phyloP scores from a whole-genome alignment of 2,329 filamentous ascomycete species.

The Xylaria sp. region DNA sequence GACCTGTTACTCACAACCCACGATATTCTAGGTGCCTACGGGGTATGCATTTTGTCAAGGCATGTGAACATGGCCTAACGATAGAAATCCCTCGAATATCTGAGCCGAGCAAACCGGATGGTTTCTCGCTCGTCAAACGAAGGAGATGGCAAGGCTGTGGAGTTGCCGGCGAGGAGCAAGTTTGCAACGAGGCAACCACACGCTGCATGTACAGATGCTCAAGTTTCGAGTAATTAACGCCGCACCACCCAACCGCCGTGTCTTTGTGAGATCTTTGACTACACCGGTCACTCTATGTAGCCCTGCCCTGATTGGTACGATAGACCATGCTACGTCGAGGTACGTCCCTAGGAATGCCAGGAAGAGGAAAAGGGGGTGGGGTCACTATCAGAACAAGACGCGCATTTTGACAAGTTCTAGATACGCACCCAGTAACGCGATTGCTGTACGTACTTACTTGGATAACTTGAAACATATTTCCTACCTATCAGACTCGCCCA shows the following conservation, averaged over 20 bases:
- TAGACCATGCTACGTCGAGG: slow-evolving; percentile 24
- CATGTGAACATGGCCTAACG: not conserved
- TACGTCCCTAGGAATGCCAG: slow-evolving; percentile 8
- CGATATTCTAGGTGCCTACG: no score
- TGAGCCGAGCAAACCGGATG: not conserved
- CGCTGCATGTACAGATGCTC: not conserved
- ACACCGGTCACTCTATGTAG: slow-evolving; percentile 29
- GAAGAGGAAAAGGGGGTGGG: slow-evolving; percentile 10
- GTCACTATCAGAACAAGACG: slow-evolving; percentile 12
- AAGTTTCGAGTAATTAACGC: not conserved
- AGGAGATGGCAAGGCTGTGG: slow-evolving; percentile 8
- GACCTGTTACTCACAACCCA: not conserved
- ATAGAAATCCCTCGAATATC: not conserved
- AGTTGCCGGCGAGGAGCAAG: slow-evolving; percentile 1
- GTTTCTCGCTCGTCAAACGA: not conserved
- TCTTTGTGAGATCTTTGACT: slow-evolving; percentile 6
- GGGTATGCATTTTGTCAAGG: not conserved
- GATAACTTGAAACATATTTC: slow-evolving; percentile 17
- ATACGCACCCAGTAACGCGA: slow-evolving; percentile 17
- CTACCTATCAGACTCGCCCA: not conserved
- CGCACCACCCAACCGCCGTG: slow-evolving; percentile 1
- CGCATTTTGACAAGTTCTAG: slow-evolving; percentile 20
- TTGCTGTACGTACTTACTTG: slow-evolving; percentile 5
- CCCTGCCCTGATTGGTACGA: slow-evolving; percentile 28
- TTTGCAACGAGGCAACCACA: not conserved